Base-by-base conservation (phyloP, 768 basidiomycete genomes). In the Boletus subcaerulescens region DNA sequence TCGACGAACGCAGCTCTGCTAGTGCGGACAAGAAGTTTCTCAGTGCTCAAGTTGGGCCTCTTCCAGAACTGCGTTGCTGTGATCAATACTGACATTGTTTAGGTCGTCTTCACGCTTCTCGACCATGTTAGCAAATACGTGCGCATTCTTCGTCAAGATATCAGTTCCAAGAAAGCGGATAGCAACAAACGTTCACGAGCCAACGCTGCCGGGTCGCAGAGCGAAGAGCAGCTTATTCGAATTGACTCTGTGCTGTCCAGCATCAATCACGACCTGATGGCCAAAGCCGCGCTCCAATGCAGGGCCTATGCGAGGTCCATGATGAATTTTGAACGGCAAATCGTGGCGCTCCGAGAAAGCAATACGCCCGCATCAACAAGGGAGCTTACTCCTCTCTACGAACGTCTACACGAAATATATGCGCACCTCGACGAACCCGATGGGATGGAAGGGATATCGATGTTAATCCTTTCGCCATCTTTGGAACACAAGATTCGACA, bases 381-480 rank as follows among this genome's bases (percentile, higher is more conserved):
- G 73, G 73, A 17, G 83, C 61, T 73, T 3, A 52, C 64, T 7
- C 55, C 55, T 11, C 58, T 91, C 65, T 98, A 93, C 67, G 97
- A 98, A 64, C 84, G 85, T 17, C 76, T 99, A 8, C 97, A 99
- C 62, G 88, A 97, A 70, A 95, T 98, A 56, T 99, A 99, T 69
- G 88, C 96, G 13, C 84, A 94, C 53, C 77, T 99, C 8, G 93
- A 99, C 68, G 94, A 99, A 70, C 97, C 97, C 0, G 97, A 99
- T 72, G 97, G 97, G 15, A 99, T 99, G 97, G 95, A 98, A 73
- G 97, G 97, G 1, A 81, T 98, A 32, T 97, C 97, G 0, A 85
- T 89, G 7, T 74, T 89, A 61, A 89, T 98, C 52, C 73, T 98
- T 13, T 84, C 89, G 0, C 97, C 97, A 0, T 91, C 91, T 4